Percentiles rank a stretch among this genome's conserved stretches.
Conservation (phyloP, 1,284 basidiomycete species). For the Phellinidium pouzarii region DNA sequence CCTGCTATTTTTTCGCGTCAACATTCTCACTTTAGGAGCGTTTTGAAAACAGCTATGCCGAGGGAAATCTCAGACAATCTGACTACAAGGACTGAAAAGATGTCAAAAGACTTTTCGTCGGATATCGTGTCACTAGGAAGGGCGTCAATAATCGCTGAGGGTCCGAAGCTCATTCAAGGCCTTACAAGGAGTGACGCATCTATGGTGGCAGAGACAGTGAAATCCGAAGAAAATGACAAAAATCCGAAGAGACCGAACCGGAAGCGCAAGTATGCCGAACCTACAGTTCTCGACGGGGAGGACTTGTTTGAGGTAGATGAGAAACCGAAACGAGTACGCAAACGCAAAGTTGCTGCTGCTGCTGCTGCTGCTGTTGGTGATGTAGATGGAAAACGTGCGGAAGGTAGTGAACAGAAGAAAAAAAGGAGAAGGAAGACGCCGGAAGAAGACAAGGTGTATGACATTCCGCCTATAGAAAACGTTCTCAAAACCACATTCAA, state of each 20-base stretch:
- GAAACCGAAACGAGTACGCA: background rate
- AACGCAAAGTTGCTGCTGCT: background rate
- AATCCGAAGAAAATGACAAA: background rate
- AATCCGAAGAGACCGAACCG: conserved; percentile 1
- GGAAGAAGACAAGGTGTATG: conserved; percentile 53
- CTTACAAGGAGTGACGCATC: background rate
- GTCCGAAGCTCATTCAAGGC: background rate
- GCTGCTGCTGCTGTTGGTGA: too few relatives aligned
- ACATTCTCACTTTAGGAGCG: too few relatives aligned
- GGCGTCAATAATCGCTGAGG: too few relatives aligned
- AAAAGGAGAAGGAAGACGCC: conserved; percentile 39
- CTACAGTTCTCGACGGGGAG: background rate
- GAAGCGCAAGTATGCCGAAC: conserved; percentile 5
- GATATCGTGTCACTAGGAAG: too few relatives aligned
- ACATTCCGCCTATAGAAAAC: conserved; percentile 61
- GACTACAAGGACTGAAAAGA: too few relatives aligned
- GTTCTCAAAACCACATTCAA: conserved; percentile 58
- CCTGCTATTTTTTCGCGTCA: too few relatives aligned
- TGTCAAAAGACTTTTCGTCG: too few relatives aligned
- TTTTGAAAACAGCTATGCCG: too few relatives aligned
- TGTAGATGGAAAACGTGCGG: conserved; percentile 7
- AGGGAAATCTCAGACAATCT: too few relatives aligned
- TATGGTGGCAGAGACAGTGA: background rate
- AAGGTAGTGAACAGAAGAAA: conserved; percentile 25
- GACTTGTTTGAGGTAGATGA: background rate